Conservation (phyloP, 1,139 yeast species). For the Kodamaea fungicola region DNA sequence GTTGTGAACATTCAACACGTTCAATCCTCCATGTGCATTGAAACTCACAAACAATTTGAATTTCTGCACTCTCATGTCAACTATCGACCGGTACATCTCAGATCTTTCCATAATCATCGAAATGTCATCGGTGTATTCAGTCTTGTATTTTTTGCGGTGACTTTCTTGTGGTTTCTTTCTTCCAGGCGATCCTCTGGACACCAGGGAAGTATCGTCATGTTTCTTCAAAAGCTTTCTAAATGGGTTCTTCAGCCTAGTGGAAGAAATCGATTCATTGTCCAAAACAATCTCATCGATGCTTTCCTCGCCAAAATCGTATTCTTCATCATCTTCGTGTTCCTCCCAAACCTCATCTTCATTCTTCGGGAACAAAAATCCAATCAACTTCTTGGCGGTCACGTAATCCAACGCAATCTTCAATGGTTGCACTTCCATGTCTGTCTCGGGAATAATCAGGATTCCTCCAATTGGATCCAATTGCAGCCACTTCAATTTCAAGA, state of each 20-base stretch:
- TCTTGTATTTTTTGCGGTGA: neutral
- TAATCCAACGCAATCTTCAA: constrained; percentile 72
- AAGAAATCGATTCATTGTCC: neutral
- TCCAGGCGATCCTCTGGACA: neutral
- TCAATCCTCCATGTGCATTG: constrained; percentile 67
- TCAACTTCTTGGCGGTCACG: constrained; percentile 56
- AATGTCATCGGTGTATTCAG: constrained; percentile 32
- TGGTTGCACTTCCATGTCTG: constrained; percentile 59
- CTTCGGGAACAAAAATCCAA: constrained; percentile 65
- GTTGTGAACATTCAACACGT: constrained; percentile 69
- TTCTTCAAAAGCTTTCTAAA: constrained; percentile 11
- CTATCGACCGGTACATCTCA: constrained; percentile 61
- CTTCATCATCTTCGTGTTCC: constrained; percentile 1
- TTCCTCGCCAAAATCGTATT: neutral
- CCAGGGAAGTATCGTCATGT: neutral
- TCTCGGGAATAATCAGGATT: constrained; percentile 53
- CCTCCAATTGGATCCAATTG: constrained; percentile 84
- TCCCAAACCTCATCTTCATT: constrained; percentile 5
- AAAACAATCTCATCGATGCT: neutral
- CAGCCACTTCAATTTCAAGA: constrained; percentile 65
- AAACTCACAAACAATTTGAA: constrained; percentile 64
- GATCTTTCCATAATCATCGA: constrained; percentile 64
- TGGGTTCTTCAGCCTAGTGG: constrained; percentile 12
- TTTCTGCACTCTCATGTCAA: constrained; percentile 52
- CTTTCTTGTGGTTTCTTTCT: neutral